Evolutionary conservation across 2,329 filamentous ascomycete genomes (phyloP), one percentile per base, ranked within the genome.

Genomic region (Colletotrichum lupini): DNA sequence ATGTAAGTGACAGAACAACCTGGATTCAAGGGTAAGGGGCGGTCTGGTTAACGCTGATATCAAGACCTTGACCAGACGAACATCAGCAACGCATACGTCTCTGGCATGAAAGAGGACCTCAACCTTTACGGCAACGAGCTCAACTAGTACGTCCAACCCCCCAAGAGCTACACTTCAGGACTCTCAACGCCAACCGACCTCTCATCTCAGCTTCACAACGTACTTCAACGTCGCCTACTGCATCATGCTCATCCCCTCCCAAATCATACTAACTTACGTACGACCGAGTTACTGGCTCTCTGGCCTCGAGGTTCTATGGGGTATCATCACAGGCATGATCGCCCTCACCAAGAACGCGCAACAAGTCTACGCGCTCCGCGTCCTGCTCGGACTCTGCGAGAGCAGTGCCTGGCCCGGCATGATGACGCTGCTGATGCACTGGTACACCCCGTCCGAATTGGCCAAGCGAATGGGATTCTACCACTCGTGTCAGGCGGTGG

Each of bases 401-500:
- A 81, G 80, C n/a, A 78, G 79, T 8, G 83, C 82, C 67, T 71
- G 68, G 67, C 71, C 71, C 11, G 71, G 71, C 9, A 73, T 73
- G 71, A 66, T 73, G 68, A 84, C 83, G 57, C 81, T 83, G 0
- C 82, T 87, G 53, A 83, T 85, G 8, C 82, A 81, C 1, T 87
- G 85, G 85, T 87, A 86, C 71, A 79, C 79, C 75, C 60, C 67
- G 7, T 70, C 67, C 6, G 71, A 73, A 49, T 83, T 87, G 0
- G 89, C 87, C 66, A 90, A 90, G 76, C 84, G 89, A 11, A 82
- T 84, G 1, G 84, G 84, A 60, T 83, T 87, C 59, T 86, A 87
- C 76, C 83, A 86, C 67, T 83, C 88, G 1, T 87, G 85, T 28
- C 86, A 87, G 12, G 86, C 85, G 4, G 82, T 89, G 0, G 88